Evolutionary conservation across 805 yeast species (phyloP).

Genomic region (Yueomyces sp.): DNA sequence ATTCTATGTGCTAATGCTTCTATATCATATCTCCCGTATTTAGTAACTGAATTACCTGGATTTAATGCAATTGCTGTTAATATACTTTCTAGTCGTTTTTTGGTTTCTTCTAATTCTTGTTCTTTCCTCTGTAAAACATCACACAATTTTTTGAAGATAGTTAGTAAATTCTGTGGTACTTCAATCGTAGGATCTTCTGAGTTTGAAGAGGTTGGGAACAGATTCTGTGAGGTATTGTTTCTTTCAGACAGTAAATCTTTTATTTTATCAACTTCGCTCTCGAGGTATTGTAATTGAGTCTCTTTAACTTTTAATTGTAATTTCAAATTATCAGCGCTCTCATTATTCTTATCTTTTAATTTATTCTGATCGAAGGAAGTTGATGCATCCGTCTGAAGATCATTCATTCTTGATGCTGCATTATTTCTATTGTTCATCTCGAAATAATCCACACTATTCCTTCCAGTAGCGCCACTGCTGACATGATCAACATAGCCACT

Average conservation of each 20-base stretch:
- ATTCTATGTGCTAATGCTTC: slow-evolving; percentile 66
- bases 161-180: slow-evolving; percentile 32
- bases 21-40: slow-evolving; percentile 54
- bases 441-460: not conserved
- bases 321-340: slow-evolving; percentile 26
- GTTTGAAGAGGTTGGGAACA: slow-evolving; percentile 1
- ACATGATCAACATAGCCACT: not conserved
- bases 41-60: slow-evolving; percentile 33
- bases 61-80: slow-evolving; percentile 40
- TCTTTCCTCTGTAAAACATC: slow-evolving; percentile 32
- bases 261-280: slow-evolving; percentile 30
- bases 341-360: too few relatives aligned
- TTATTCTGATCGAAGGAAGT: too few relatives aligned
- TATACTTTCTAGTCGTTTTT: slow-evolving; percentile 48
- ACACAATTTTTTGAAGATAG: slow-evolving; percentile 36
- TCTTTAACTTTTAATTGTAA: slow-evolving; percentile 45
- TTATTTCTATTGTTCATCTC: not conserved
- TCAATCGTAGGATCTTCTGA: slow-evolving; percentile 9
- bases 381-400: not conserved
- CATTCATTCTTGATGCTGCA: not conserved
- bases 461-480: not conserved
- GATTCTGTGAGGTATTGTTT: not conserved
- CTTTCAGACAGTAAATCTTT: slow-evolving; percentile 20
- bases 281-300: slow-evolving; percentile 32
- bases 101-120: slow-evolving; percentile 47